These are phyloP conservation scores for Immersiella caudata DNA, from an alignment of 495 filamentous ascomycete species.

Conservation along the genomic window DNA sequence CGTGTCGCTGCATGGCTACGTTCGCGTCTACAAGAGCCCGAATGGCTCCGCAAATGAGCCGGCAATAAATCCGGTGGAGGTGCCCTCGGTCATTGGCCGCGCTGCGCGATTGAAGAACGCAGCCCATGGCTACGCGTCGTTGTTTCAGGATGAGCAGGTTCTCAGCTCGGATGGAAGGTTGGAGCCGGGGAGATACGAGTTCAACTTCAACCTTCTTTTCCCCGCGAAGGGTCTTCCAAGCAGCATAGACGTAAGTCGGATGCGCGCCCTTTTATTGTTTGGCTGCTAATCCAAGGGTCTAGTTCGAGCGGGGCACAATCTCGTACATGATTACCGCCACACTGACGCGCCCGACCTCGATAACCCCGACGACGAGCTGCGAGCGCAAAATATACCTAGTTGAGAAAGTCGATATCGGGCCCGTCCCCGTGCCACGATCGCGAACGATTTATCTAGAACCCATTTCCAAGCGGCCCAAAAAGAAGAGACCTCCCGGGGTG, in stretches of 20 bases:
- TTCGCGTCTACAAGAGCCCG: conserved; percentile 82
- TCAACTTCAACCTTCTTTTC: conserved; percentile 83
- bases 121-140: conserved; percentile 77
- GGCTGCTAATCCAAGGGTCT: conserved; percentile 21
- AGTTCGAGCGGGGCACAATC: conserved; percentile 96
- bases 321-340: conserved; percentile 88
- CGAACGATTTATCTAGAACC: conserved; percentile 83
- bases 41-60: conserved; percentile 63
- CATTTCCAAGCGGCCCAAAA: conserved; percentile 59
- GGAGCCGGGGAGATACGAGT: conserved; percentile 84
- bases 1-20: conserved; percentile 82
- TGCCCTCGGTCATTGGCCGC: conserved; percentile 47
- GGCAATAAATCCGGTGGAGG: conserved; percentile 47
- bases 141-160: conserved; percentile 90
- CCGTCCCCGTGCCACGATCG: conserved; percentile 59
- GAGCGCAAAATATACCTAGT: conserved; percentile 77
- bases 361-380: conserved; percentile 75
- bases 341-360: conserved; percentile 84
- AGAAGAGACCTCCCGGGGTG: conserved; percentile 42
- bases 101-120: conserved; percentile 65
- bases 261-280: background rate
- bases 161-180: conserved; percentile 89
- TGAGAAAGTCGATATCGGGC: conserved; percentile 67
- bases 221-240: conserved; percentile 82
- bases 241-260: conserved; percentile 77